Evolutionary conservation across 1,284 basidiomycete species (phyloP).

Genomic region (Amylostereum chailletii): DNA sequence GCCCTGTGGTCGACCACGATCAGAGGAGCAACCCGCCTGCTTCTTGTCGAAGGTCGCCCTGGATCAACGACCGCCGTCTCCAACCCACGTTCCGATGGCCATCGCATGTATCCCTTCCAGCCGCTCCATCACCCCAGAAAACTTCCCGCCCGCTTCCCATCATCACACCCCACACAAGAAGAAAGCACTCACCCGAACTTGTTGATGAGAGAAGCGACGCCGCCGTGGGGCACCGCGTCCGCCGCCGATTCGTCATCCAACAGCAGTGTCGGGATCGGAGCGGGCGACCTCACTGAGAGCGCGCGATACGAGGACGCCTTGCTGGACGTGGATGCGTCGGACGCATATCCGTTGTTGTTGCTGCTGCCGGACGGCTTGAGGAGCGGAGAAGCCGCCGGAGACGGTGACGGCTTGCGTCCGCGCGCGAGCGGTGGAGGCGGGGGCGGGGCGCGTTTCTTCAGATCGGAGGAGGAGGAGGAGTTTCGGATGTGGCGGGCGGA

Average conservation of each 20-base stretch:
- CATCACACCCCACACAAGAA: background rate
- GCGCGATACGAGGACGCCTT: slow-evolving; percentile 13
- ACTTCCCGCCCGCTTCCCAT: no score
- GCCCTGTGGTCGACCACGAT: no score
- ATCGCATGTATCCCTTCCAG: no score
- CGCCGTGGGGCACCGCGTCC: slow-evolving; percentile 10
- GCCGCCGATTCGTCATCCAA: slow-evolving; percentile 11
- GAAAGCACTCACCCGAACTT: slow-evolving; percentile 41
- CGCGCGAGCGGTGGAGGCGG: slow-evolving; percentile 44
- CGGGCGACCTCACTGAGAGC: slow-evolving; percentile 19
- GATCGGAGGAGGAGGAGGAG: slow-evolving; percentile 45
- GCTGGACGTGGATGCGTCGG: slow-evolving; percentile 12
- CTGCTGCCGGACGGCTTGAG: slow-evolving; percentile 33
- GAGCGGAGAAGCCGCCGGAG: slow-evolving; percentile 32
- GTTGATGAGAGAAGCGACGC: slow-evolving; percentile 36
- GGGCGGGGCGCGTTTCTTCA: slow-evolving; percentile 48
- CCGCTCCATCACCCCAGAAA: no score
- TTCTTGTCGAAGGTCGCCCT: no score
- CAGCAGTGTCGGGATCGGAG: slow-evolving; percentile 16
- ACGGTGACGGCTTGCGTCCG: slow-evolving; percentile 27
- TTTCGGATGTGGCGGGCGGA: slow-evolving; percentile 26
- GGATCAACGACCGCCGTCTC: no score
- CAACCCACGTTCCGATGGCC: no score
- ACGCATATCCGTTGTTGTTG: slow-evolving; percentile 11
- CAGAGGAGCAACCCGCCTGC: no score